These are phyloP conservation scores for Jatropha multifida DNA, from an alignment of 441 rosid species.

Conservation along the genomic window DNA sequence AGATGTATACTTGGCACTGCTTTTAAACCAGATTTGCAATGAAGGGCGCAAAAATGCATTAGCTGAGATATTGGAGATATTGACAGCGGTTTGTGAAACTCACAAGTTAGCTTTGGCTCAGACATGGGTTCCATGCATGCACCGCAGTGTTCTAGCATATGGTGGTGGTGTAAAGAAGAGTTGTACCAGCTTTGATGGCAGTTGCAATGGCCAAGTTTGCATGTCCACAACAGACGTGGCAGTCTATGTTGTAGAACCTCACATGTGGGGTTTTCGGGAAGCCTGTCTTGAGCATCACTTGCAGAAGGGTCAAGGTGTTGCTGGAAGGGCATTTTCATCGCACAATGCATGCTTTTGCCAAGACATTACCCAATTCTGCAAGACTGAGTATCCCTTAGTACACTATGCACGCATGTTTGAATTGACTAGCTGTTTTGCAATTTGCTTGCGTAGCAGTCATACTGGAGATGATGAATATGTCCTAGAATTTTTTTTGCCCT, in stretches of 20 bases:
- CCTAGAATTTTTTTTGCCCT: conserved; percentile 83
- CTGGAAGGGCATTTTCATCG: conserved; percentile 81
- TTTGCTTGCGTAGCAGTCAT: conserved; percentile 67
- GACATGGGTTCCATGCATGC: conserved; percentile 97
- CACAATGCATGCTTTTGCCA: conserved; percentile 67
- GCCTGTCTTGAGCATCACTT: conserved; percentile 95
- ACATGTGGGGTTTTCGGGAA: conserved; percentile 87
- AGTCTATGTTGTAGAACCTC: conserved; percentile 78
- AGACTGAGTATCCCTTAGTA: conserved; percentile 85
- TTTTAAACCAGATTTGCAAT: conserved; percentile 81
- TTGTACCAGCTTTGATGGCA: conserved; percentile 81
- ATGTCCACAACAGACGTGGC: conserved; percentile 92
- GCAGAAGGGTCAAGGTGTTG: conserved; percentile 90
- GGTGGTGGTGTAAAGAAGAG: conserved; percentile 92
- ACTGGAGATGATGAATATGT: conserved; percentile 85
- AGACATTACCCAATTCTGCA: conserved; percentile 72
- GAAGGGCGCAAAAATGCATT: conserved; percentile 84
- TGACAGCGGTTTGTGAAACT: conserved; percentile 74
- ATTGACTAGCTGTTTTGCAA: conserved; percentile 67
- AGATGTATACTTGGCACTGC: conserved; percentile 40
- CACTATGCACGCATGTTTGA: conserved; percentile 93
- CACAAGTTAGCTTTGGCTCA: conserved; percentile 90
- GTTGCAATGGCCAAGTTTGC: conserved; percentile 86
- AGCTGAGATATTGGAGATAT: conserved; percentile 87
- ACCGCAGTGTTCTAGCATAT: conserved; percentile 71